These are phyloP conservation scores for Exophiala sideris DNA, from an alignment of 2,329 filamentous ascomycete genomes.

Conservation along the genomic window DNA sequence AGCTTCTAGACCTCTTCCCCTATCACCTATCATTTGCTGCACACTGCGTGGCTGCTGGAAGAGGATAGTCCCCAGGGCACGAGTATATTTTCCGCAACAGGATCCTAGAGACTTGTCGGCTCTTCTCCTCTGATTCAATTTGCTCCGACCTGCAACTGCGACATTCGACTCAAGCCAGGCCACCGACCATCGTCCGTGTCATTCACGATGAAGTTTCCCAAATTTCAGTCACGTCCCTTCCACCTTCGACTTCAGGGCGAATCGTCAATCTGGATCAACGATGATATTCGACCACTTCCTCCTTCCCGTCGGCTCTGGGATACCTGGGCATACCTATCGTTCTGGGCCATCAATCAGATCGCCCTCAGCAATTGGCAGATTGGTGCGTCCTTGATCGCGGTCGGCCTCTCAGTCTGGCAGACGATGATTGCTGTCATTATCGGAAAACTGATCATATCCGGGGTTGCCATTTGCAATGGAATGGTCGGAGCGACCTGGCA, in stretches of 20 bases:
- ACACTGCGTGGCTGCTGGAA: too few species aligned
- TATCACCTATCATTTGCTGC: too few species aligned
- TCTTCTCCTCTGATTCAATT: background rate
- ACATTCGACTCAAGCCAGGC: too few species aligned
- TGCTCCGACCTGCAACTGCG: background rate
- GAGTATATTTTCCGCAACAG: too few species aligned
- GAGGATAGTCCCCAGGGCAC: too few species aligned
- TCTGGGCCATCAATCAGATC: constrained; percentile 41
- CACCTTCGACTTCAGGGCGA: constrained; percentile 13
- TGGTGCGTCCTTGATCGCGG: constrained; percentile 37
- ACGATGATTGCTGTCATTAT: constrained; percentile 39
- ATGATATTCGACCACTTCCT: constrained; percentile 41
- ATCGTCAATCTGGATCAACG: constrained; percentile 38
- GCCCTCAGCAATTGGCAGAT: constrained; percentile 36
- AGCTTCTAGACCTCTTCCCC: too few species aligned
- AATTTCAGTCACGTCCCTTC: constrained; percentile 1
- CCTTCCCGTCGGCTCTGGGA: constrained; percentile 39
- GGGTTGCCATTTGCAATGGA: constrained; percentile 37
- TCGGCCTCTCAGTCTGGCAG: constrained; percentile 42
- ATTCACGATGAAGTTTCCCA: constrained; percentile 7
- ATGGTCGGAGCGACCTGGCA: constrained; percentile 40
- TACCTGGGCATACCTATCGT: constrained; percentile 36
- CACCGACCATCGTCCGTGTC: background rate
- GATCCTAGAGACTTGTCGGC: too few species aligned
- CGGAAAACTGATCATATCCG: constrained; percentile 37